These are phyloP conservation scores for Epichloe sibirici DNA, from an alignment of 2,329 filamentous ascomycete species.

Conservation along the genomic window DNA sequence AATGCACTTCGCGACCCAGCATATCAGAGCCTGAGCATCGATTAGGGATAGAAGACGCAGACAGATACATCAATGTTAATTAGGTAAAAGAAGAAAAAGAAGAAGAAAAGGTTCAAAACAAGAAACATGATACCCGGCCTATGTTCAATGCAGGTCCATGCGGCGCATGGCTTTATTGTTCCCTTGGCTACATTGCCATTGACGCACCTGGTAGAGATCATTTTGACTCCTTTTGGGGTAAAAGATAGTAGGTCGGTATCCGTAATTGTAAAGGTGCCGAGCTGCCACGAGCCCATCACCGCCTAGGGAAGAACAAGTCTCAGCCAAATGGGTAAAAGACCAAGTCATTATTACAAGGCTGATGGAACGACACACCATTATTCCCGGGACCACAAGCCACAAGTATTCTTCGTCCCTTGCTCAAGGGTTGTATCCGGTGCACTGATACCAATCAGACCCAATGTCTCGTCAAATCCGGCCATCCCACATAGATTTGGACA, in stretches of 20 bases:
- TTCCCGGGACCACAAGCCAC: constrained; percentile 84
- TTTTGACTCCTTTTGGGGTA: constrained; percentile 89
- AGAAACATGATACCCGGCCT: neutral
- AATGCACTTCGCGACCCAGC: neutral
- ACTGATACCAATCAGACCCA: constrained; percentile 35
- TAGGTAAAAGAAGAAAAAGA: constrained; percentile 6
- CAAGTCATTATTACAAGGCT: neutral
- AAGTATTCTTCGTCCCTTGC: constrained; percentile 59
- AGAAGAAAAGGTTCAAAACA: constrained; percentile 2
- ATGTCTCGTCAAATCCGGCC: no score
- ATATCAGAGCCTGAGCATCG: neutral
- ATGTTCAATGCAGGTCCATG: neutral
- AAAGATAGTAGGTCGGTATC: constrained; percentile 79
- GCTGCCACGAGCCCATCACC: constrained; percentile 93
- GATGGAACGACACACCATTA: constrained; percentile 35
- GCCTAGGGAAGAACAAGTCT: constrained; percentile 35
- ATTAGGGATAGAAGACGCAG: neutral
- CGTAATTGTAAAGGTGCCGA: constrained; percentile 81
- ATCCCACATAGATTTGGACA: neutral
- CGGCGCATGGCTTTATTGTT: neutral
- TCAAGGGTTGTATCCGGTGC: constrained; percentile 69
- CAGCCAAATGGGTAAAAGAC: neutral
- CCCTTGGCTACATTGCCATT: neutral
- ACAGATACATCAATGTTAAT: neutral
- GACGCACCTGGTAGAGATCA: constrained; percentile 67